Evolutionary conservation across 345 rosid species (phyloP), one percentile per base, ranked within the genome.

Genomic region (Salix suchowensis): DNA sequence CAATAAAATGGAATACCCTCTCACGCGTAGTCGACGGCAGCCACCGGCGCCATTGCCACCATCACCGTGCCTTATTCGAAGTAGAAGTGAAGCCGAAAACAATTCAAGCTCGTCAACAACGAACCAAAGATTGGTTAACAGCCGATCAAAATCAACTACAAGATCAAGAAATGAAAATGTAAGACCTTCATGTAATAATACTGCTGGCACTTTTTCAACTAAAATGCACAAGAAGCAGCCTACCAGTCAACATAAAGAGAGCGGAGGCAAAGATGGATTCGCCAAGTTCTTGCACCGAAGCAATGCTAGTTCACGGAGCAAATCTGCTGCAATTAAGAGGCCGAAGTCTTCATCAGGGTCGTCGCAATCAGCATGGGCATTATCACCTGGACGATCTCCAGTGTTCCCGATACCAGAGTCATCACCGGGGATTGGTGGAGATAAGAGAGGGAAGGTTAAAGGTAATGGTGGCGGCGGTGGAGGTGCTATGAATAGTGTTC

Each of bases 321-420:
- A 67, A 18, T 44, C 69, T 2, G 62, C 69, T 26, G 60, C 83
- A 2, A 83, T 32, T 19, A 46, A 75, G 81, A 87, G 79, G 55
- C 65, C 68, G 3, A 84, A 77, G 76, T 42, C 87, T 0, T 80
- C 84, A 11, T 70, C 81, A 13, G 77, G 54, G 26, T 44, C 50
- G 14, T 85, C 91, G 18, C 86, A 91, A 1, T 94, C 96, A 1
- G 94, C 98, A 7, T 91, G 96, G 98, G 91, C 91, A 6, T 81
- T 90, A 74, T 93, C 95, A 2, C 91, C 92, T 0, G 97, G 95
- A n/a, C 82, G 95, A 64, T 66, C 79, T 46, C 75, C 85, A 19
- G 37, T 78, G 74, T 6, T 74, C 16, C 74, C 75, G 19, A 70
- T 81, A 5, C 82, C 87, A 32, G 84, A 83, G 67, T 16, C 19